Conservation (phyloP, 371 early-diverging fungal genomes). For the Amoeboradix gromovi region DNA sequence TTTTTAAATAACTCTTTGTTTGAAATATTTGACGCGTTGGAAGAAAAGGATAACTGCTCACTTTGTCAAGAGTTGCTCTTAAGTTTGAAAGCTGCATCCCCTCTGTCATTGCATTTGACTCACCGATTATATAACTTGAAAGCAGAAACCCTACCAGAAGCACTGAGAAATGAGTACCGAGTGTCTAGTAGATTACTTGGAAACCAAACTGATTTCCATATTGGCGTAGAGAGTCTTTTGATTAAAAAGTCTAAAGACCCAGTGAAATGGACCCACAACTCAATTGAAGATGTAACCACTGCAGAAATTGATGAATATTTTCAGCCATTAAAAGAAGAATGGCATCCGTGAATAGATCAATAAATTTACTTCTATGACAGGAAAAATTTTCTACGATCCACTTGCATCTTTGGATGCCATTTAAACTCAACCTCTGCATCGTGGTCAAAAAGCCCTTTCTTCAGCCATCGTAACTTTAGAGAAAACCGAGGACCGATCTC, state of each 20-base stretch:
- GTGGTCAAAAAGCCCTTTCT: constrained; percentile 63
- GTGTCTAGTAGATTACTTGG: neutral
- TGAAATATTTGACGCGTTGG: neutral
- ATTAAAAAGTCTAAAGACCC: neutral
- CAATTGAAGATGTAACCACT: neutral
- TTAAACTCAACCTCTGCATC: neutral
- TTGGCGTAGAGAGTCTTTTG: neutral
- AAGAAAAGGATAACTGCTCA: neutral
- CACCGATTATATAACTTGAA: neutral
- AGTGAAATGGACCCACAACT: neutral
- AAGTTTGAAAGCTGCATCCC: neutral
- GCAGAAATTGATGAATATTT: neutral
- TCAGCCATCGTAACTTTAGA: constrained; percentile 42
- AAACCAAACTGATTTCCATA: neutral
- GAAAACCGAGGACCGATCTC: constrained; percentile 93
- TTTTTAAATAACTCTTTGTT: neutral
- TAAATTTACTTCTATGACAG: neutral
- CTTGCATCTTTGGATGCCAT: neutral
- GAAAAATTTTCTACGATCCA: neutral
- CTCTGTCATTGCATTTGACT: neutral
- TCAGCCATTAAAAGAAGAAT: neutral
- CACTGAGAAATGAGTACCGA: neutral
- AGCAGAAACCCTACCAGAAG: neutral
- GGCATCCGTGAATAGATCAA: neutral
- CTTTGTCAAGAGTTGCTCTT: neutral